These are phyloP conservation scores for Dendrothele bispora DNA, from an alignment of 768 basidiomycete genomes.

Conservation along the genomic window DNA sequence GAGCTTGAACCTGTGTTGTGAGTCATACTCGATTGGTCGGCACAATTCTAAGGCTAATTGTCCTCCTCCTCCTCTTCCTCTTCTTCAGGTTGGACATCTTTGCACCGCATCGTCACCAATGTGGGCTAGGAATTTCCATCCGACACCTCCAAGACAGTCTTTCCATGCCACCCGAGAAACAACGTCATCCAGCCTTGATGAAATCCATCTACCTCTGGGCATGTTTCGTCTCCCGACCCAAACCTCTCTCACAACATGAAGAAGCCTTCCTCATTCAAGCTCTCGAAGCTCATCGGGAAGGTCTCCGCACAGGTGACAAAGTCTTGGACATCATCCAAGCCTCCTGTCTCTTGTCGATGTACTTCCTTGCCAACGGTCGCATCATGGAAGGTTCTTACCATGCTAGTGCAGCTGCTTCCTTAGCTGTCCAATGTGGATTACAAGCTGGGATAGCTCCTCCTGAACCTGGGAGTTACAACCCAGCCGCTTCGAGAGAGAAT, in stretches of 20 bases:
- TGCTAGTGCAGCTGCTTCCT: conserved; percentile 68
- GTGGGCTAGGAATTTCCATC: conserved; percentile 69
- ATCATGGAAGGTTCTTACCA: conserved; percentile 79
- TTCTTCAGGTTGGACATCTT: conserved; percentile 68
- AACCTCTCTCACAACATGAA: conserved; percentile 69
- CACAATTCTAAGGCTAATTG: conserved; percentile 11
- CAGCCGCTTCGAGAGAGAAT: conserved; percentile 29
- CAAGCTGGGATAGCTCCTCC: conserved; percentile 42
- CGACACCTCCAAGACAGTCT: conserved; percentile 65
- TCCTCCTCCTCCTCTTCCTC: conserved; percentile 8
- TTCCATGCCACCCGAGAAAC: conserved; percentile 50
- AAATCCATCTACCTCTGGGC: conserved; percentile 84
- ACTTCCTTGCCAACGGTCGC: conserved; percentile 76
- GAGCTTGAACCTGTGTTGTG: conserved; percentile 72
- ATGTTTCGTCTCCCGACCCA: conserved; percentile 76
- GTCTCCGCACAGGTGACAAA: conserved; percentile 53
- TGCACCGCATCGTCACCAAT: conserved; percentile 72
- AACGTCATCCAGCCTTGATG: conserved; percentile 74
- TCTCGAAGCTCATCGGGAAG: conserved; percentile 62
- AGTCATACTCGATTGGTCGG: too few species aligned
- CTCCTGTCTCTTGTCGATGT: conserved; percentile 72
- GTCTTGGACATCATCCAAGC: conserved; percentile 74
- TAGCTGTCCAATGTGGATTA: conserved; percentile 74
- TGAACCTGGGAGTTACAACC: conserved; percentile 33
- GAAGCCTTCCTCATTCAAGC: conserved; percentile 66